Evolutionary conservation across 2,329 filamentous ascomycete species (phyloP), one percentile per base, ranked within the genome.

Genomic region (Ceratocystis albifundus): DNA sequence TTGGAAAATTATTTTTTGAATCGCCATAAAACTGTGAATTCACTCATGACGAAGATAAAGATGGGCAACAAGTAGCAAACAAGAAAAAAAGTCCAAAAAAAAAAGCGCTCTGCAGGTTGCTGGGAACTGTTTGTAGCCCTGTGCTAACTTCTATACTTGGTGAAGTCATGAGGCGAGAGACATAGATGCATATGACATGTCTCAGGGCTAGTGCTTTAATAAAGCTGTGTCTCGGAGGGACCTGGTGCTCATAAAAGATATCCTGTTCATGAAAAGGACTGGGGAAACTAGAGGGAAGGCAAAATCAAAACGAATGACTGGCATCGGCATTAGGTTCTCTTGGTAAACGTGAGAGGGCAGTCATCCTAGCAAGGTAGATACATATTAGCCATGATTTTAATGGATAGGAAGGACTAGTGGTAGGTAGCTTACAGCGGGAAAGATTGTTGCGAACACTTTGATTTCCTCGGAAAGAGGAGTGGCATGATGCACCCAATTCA

Each of bases 361-460:
- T 94, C 88, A 74, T 95, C 90, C 89, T 93, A 70, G 0, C 32
- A 3, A 17, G 20, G 0, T 32, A 3, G 17, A 20, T 55, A n/a
- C 46, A 25, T 45, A 71, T 78, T 69, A 74, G 71, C 12, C 12
- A 1, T 28, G 15, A 4, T 53, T 68, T 7, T 17, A 46, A 59
- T 53, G 1, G 1, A 30, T 28, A 6, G 66, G 48, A 28, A 66
- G 69, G 61, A 65, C 12, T 8, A 64, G 28, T 22, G 64, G 28
- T 22, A 45, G 45, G 3, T 32, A 62, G 78, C 86, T 76, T 78
- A 95, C 92, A 88, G 88, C 88, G 66, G 94, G 94, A 82, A 99
- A 99, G 71, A 99, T 96, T 32, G 91, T 96, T 50, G 94, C 94
- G 78, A 97, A 99, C 71, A 97, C 93, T 80, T 96, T 93, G 77